Base-by-base conservation (phyloP, 352 stramenopile species). In the Pythium plurisporium region DNA sequence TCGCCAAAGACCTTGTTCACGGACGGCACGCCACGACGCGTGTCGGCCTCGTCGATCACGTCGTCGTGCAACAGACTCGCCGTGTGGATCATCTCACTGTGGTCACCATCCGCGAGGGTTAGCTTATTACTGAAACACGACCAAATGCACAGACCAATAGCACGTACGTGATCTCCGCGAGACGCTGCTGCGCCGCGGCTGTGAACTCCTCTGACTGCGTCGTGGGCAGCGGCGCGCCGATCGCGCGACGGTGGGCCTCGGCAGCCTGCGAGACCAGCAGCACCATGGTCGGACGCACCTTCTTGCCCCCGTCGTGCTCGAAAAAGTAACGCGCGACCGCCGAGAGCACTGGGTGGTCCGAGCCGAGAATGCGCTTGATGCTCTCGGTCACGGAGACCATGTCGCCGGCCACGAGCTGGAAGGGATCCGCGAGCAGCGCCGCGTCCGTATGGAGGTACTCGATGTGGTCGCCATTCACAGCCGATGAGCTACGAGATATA, bases 81-180 rank as follows among this genome's bases (percentile, higher is more conserved):
- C 20, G 96, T 99, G 79, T 99, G 97, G 74, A 99, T 99, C 91
- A 99, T 98, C 81, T 99, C 97, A 29, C 82, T 88, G 62, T n/a
- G 25, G 5, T 33, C 7, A 20, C 15, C 15, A 8, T 8, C 38
- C 11, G 6, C n/a, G 11, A 49, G 9, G 10, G 26, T 49, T 34
- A 49, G 25, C 9, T 3, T 49, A 17, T n/a, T n/a, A n/a, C n/a
- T n/a, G n/a, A n/a, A n/a, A 49, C 15, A 19, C 22, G 2, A 49
- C 42, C 19, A 17, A 12, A 3, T 22, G 9, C 19, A 15, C 20
- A 8, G 12, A 49, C 22, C 12, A 15, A 40, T 26, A 50, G 3
- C 6, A 79, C 77, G 62, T 73, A 92, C 83, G 82, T 90, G 66
- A 94, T 91, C 72, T 94, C 82, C 3, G 84, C 84, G 22, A 94